Conservation (phyloP, 768 basidiomycete species). For the Coprinellus micaceus region DNA sequence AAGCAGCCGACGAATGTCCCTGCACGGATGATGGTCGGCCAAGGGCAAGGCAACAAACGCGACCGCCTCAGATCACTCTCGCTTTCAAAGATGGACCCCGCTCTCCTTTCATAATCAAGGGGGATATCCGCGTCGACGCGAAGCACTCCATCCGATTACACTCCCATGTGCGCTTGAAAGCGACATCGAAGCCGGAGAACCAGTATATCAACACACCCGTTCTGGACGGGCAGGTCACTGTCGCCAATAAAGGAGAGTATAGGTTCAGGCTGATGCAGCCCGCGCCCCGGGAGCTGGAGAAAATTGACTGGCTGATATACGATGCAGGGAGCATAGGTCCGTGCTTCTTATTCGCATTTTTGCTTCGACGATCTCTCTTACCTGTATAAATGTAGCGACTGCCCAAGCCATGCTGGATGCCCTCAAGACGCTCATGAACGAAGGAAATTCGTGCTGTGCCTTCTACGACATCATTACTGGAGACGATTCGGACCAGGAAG, state of each 20-base stretch:
- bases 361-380: background rate
- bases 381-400: conserved; percentile 39
- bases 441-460: conserved; percentile 42
- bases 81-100: conserved; percentile 17
- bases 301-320: conserved; percentile 64
- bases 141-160: conserved; percentile 50
- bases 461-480: conserved; percentile 50
- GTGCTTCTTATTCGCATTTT: conserved; percentile 13
- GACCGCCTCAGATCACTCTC: conserved; percentile 42
- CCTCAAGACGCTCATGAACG: conserved; percentile 40
- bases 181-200: conserved; percentile 53
- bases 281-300: conserved; percentile 55
- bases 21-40: conserved; percentile 61
- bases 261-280: conserved; percentile 52
- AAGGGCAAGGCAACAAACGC: conserved; percentile 35
- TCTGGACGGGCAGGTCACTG: conserved; percentile 58
- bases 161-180: conserved; percentile 61
- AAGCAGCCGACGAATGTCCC: conserved; percentile 63
- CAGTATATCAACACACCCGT: conserved; percentile 42
- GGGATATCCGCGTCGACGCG: conserved; percentile 54
- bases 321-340: conserved; percentile 57
- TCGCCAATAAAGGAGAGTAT: conserved; percentile 50
- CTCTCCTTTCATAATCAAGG: conserved; percentile 31
- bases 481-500: conserved; percentile 7
- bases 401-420: conserved; percentile 66